These are phyloP conservation scores for Solanum appendiculatum DNA, from an alignment of 257 asterid genomes.

Conservation along the genomic window DNA sequence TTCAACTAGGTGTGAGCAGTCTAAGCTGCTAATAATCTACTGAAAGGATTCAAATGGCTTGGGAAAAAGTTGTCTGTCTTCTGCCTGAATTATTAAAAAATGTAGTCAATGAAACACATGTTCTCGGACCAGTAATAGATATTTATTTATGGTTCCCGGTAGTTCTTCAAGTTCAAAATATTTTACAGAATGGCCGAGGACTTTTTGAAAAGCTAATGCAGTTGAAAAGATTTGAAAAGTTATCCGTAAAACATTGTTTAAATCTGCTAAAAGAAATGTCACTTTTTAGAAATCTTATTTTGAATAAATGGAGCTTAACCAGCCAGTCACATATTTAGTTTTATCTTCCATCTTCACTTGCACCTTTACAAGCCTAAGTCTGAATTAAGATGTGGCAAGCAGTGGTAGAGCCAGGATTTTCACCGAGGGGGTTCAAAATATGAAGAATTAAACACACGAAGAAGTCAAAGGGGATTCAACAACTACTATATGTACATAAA, in stretches of 20 bases:
- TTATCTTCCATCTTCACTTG: not conserved
- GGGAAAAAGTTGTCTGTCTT: not conserved
- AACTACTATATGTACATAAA: not conserved
- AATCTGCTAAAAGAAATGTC: not conserved
- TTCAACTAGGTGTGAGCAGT: not conserved
- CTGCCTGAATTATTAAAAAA: not conserved
- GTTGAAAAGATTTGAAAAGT: not conserved
- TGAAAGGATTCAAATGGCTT: not conserved
- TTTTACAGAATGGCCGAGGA: not conserved
- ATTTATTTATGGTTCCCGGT: not conserved
- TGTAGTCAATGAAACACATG: not conserved
- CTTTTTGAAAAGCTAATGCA: not conserved
- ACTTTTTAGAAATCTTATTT: not conserved
- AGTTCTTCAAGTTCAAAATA: not conserved
- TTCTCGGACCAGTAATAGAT: not conserved
- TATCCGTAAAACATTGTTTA: not conserved
- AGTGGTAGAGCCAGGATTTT: not conserved
- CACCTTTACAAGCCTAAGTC: not conserved
- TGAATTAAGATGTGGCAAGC: not conserved
- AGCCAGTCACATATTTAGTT: not conserved
- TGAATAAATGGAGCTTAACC: not conserved
- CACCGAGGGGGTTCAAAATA: not conserved
- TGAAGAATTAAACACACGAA: not conserved
- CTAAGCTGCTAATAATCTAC: not conserved
- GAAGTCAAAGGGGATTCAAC: not conserved